Base-by-base conservation (phyloP, 1,284 basidiomycete genomes). In the Sphagnurus paluster region DNA sequence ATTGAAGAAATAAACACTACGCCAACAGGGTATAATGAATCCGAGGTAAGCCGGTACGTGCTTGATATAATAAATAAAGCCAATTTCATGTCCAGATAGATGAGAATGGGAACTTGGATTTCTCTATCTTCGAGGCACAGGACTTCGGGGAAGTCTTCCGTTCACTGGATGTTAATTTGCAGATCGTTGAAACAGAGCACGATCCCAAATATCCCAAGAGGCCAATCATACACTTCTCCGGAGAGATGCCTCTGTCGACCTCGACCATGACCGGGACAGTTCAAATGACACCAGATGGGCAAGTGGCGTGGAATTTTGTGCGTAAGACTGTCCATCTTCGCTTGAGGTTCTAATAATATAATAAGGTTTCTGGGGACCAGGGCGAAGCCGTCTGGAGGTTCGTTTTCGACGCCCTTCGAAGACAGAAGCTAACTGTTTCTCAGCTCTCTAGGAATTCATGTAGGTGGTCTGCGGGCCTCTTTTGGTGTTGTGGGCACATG, bases 231-330 rank as follows among this genome's bases (percentile, higher is more conserved):
- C 66, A 75, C 30, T 79, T 84, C 49, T 59, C 62, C 7, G 85
- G 83, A 6, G 67, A 72, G 35, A 67, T 80, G 53, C 66, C 70
- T 10, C 69, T 69, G 2, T 61, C 67, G 17, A 67, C 63, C 0
- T 66, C 67, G 10, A 66, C 61, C 4, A 73, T 87, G 60, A 61
- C 63, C 2, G 86, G 86, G 4, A 67, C 58, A 29, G 77, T 86
- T n/a, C 67, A 69, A 46, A 67, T 87, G 55, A 80, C 78, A 0
- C 66, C 70, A 0, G 80, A 86, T 43, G 66, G 74, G 46, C 69
- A 81, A 28, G 62, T 86, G 8, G 72, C 76, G 39, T 84, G 80
- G 81, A 74, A 79, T 59, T 84, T 81, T 59, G 84, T 86, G 57
- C 60, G 82, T 69, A 9, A n/a, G n/a, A n/a, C 17, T 33, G 35